Percentiles rank a stretch among this genome's conserved stretches.
Evolutionary conservation across 331 rosid species (phyloP).

Genomic region (Acacia concinna): DNA sequence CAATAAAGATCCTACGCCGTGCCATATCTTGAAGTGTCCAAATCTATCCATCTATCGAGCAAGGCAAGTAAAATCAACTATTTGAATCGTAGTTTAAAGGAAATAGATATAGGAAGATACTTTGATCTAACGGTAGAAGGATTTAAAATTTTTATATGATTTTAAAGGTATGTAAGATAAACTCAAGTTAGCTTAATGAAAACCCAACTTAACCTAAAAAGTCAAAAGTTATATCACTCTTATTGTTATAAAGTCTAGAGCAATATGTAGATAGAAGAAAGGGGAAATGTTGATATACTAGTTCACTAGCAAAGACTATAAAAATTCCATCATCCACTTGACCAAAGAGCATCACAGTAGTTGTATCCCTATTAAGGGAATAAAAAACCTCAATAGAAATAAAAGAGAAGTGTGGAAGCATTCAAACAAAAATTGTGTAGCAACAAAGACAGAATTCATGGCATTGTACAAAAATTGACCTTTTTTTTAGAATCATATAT

Average conservation of each 20-base stretch:
- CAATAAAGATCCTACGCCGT: constrained; percentile 87
- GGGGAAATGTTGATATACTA: constrained; percentile 50
- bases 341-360: constrained; percentile 92
- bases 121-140: background rate
- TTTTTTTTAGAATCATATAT: background rate
- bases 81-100: background rate
- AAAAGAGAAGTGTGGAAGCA: constrained; percentile 17
- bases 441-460: constrained; percentile 15
- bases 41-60: constrained; percentile 85
- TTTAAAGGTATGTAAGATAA: background rate
- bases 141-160: background rate
- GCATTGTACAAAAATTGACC: background rate
- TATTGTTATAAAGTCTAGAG: constrained; percentile 1
- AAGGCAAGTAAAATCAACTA: constrained; percentile 27
- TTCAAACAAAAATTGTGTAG: background rate
- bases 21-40: constrained; percentile 97
- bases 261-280: background rate
- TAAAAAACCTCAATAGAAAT: background rate
- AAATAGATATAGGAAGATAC: background rate
- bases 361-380: constrained; percentile 63
- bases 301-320: constrained; percentile 83
- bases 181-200: background rate
- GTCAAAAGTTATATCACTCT: background rate
- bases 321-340: constrained; percentile 90
- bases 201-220: background rate